These are phyloP conservation scores for Skeletonema menzelii DNA, from an alignment of 108 stramenopile genomes.

Conservation along the genomic window DNA sequence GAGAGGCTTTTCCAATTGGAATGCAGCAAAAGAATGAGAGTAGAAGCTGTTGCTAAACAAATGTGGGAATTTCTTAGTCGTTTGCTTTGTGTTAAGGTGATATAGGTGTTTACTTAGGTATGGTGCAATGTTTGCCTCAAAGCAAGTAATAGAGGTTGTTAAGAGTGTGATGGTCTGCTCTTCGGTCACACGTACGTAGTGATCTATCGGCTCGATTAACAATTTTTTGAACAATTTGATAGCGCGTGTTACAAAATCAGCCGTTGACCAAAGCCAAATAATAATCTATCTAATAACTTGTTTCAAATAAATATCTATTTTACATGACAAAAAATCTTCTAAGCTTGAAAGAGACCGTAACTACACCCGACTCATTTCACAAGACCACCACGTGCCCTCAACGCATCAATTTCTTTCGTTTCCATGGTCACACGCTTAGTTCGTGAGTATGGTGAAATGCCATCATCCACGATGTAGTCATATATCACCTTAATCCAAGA, in stretches of 20 bases:
- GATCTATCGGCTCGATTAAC: too few relatives aligned
- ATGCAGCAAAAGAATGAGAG: constrained; percentile 83
- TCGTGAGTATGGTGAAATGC: constrained; percentile 81
- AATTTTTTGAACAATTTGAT: neutral
- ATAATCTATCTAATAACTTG: neutral
- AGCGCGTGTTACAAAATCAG: neutral
- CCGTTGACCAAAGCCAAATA: neutral
- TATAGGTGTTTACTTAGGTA: neutral
- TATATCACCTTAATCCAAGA: constrained; percentile 85
- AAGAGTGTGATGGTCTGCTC: neutral
- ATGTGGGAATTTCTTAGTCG: neutral
- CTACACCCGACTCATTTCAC: constrained; percentile 25
- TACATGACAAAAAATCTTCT: neutral
- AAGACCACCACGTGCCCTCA: constrained; percentile 50
- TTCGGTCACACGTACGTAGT: too few relatives aligned
- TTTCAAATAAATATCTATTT: neutral
- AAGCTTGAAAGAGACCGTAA: neutral
- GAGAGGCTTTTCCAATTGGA: constrained; percentile 92
- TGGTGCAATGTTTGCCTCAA: neutral
- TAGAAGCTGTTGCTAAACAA: constrained; percentile 84
- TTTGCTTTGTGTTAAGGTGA: neutral
- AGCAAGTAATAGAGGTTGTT: neutral
- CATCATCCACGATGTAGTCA: constrained; percentile 77
- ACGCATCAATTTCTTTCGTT: constrained; percentile 35
- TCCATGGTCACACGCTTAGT: constrained; percentile 66